Evolutionary conservation across 2,329 filamentous ascomycete genomes (phyloP).

Genomic region (Neofusicoccum ribis): DNA sequence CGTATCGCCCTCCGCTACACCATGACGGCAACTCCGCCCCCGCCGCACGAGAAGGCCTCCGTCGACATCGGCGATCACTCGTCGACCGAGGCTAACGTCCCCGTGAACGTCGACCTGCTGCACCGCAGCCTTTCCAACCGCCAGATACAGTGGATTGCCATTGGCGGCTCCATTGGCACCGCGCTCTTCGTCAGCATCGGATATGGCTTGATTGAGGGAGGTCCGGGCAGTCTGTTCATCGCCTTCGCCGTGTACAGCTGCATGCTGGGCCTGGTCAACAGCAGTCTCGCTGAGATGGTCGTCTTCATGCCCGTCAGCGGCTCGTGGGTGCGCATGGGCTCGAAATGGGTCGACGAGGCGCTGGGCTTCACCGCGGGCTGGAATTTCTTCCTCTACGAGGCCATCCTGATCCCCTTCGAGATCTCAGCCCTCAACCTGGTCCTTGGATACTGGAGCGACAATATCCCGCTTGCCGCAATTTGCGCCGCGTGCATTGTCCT

Average conservation of each 20-base stretch:
- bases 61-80: background rate
- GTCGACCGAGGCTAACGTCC: background rate
- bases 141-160: constrained; percentile 44
- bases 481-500: constrained; percentile 43
- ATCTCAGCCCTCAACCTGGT: constrained; percentile 49
- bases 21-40: background rate
- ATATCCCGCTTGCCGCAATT: constrained; percentile 45
- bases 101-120: constrained; percentile 34
- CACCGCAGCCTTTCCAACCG: constrained; percentile 42
- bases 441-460: constrained; percentile 48
- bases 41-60: background rate
- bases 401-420: constrained; percentile 52
- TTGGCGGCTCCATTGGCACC: constrained; percentile 43
- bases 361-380: constrained; percentile 58
- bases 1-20: background rate
- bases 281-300: constrained; percentile 61
- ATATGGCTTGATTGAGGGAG: constrained; percentile 52
- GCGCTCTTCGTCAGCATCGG: constrained; percentile 64
- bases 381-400: constrained; percentile 56
- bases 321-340: constrained; percentile 64
- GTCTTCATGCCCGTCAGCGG: constrained; percentile 63
- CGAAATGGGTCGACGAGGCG: constrained; percentile 66
- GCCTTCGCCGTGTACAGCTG: constrained; percentile 58
- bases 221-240: constrained; percentile 57
- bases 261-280: constrained; percentile 55